Conservation (phyloP, 148 eudicot genomes). For the Rhododendron henanense region DNA sequence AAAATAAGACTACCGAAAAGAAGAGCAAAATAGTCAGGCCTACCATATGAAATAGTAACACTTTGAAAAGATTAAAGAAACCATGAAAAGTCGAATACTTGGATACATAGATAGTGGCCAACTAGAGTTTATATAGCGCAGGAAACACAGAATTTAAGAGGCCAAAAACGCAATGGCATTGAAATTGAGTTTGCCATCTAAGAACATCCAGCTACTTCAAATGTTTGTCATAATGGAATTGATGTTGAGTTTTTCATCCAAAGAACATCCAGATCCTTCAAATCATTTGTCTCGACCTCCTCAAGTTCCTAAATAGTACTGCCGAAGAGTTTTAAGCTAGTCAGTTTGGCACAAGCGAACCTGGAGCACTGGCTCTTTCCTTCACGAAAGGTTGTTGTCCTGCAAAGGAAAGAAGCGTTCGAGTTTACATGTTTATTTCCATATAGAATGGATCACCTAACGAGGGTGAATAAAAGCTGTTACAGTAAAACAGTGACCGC, state of each 20-base stretch:
- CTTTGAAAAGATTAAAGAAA: background rate
- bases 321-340: constrained; percentile 1
- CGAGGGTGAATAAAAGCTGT: background rate
- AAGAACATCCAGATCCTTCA: background rate
- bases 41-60: background rate
- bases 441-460: background rate
- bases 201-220: background rate
- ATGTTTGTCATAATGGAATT: background rate
- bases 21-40: background rate
- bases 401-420: constrained; percentile 19
- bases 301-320: background rate
- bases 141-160: background rate
- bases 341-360: constrained; percentile 9
- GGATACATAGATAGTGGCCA: background rate
- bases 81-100: background rate
- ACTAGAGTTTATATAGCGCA: background rate
- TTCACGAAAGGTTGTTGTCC: constrained; percentile 37
- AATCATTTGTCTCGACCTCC: background rate
- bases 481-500: background rate
- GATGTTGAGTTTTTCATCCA: background rate
- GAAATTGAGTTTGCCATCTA: background rate
- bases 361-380: constrained; percentile 25
- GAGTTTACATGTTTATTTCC: background rate
- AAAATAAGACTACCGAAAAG: background rate
- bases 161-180: background rate